Base-by-base conservation (phyloP, 257 asterid genomes). In the Buddleja alternifolia region DNA sequence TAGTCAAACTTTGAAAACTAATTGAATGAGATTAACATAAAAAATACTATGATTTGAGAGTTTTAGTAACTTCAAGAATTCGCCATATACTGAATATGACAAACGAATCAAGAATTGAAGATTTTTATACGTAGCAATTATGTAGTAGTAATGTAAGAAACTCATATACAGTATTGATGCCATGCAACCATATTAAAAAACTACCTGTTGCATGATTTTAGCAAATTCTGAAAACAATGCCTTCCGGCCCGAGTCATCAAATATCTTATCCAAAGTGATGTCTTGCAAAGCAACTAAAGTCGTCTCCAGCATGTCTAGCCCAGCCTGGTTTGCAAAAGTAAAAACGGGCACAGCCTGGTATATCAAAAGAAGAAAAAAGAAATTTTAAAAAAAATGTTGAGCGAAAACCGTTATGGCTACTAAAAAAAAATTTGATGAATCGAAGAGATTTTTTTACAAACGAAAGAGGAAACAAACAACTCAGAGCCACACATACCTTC, bases 221-320 rank as follows among this genome's bases (percentile, higher is more conserved):
- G 95, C 57, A 14, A 89, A 89, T 61, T 92, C 97, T 1, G 96
- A 81, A 56, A 84, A 88, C 67, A 95, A 67, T 5, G 86, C 83
- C 79, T 89, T 88, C 8, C 90, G 82, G 16, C 99, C 97, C 0
- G 85, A 52, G 8, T 95, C 99, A 3, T 92, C 94, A 10, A 92
- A 95, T 69, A 95, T 86, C 81, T 88, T 92, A 42, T 95, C 98
- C 40, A 95, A 40, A 29, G 96, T 79, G 54, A 92, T 80, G 65
- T 95, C 99, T 73, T 95, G 99, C 51, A 95, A 83, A 14, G 97
- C 88, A 50, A 92, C 94, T 46, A 95, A 80, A 37, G 96, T 89
- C 0, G 98, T 95, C 90, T 95, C 99, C 39, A 95, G 88, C 98
- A 95, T 87, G 77, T 92, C 97, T 1, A 95, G 83, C 21, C 99